Percentiles rank a stretch among this genome's conserved stretches.
Evolutionary conservation across 768 basidiomycete genomes (phyloP).

Genomic region (Udeniomyces megalosporus): DNA sequence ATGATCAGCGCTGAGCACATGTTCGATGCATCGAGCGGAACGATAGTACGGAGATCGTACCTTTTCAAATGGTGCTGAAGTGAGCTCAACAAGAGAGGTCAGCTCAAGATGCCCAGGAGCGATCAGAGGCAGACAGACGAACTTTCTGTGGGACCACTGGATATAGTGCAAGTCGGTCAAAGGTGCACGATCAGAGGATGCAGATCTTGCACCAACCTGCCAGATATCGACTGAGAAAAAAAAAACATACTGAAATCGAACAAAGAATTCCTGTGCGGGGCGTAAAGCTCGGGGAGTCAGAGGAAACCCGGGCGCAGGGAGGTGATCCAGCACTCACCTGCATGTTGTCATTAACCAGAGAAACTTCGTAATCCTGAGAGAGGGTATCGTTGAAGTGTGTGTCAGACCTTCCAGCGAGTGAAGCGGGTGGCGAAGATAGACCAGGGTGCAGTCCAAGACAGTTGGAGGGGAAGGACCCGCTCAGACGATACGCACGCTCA

Average conservation of each 20-base stretch:
- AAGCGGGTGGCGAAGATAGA: conserved; percentile 13
- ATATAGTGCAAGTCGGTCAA: too few relatives aligned
- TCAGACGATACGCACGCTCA: conserved; percentile 31
- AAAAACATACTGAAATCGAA: conserved; percentile 49
- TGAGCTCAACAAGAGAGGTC: background rate
- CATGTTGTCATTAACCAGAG: conserved; percentile 94
- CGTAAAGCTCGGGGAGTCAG: background rate
- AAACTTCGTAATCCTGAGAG: conserved; percentile 84
- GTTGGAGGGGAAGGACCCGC: too few relatives aligned
- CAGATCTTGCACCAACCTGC: too few relatives aligned
- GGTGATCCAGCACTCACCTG: conserved; percentile 31
- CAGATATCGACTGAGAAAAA: too few relatives aligned
- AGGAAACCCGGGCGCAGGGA: too few relatives aligned
- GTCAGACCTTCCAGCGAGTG: background rate
- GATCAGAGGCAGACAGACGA: conserved; percentile 27
- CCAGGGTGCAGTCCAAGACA: too few relatives aligned
- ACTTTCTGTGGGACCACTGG: conserved; percentile 74
- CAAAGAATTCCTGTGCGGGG: conserved; percentile 58
- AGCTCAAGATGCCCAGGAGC: too few relatives aligned
- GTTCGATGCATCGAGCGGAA: too few relatives aligned
- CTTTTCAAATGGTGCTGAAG: background rate
- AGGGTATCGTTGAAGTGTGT: conserved; percentile 39
- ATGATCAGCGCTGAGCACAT: too few relatives aligned
- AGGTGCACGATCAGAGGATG: too few relatives aligned
- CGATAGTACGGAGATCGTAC: too few relatives aligned